phyloP scores from a whole-genome alignment of 179 eudicot genomes.

The Vitellaria paradoxa region DNA sequence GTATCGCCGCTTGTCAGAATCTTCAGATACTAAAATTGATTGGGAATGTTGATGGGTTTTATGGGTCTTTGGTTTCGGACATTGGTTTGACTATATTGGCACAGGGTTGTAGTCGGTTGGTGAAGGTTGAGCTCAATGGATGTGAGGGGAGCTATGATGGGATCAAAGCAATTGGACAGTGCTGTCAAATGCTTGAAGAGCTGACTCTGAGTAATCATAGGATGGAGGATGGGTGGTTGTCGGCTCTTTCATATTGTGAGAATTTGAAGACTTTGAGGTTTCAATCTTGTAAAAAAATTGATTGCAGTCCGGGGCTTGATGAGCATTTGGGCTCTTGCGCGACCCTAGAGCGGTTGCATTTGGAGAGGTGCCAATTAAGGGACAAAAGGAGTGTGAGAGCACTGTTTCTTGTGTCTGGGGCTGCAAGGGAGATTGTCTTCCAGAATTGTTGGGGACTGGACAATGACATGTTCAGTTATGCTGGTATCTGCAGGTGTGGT shows the following conservation, averaged over 20 bases:
- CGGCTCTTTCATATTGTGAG: constrained; percentile 75
- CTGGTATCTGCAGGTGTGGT: constrained; percentile 64
- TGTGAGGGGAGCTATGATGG: constrained; percentile 95
- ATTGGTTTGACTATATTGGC: constrained; percentile 88
- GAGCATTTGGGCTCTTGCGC: constrained; percentile 71
- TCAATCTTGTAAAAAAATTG: constrained; percentile 61
- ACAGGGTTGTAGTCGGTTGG: constrained; percentile 81
- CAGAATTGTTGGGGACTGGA: constrained; percentile 88
- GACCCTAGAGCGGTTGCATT: constrained; percentile 59
- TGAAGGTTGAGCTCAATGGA: constrained; percentile 83
- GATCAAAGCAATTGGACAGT: constrained; percentile 84
- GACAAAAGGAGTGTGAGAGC: constrained; percentile 60
- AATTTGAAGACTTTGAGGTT: constrained; percentile 75
- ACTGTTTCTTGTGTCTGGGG: constrained; percentile 68
- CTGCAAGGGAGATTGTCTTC: constrained; percentile 55
- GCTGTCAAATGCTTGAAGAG: constrained; percentile 94
- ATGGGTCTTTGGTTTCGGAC: constrained; percentile 64
- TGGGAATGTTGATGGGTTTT: constrained; percentile 63
- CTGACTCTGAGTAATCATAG: constrained; percentile 57
- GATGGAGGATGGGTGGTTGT: constrained; percentile 89
- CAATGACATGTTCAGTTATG: constrained; percentile 58
- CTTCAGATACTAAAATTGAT: constrained; percentile 76
- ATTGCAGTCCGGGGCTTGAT: constrained; percentile 50
- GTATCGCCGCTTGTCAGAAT: constrained; percentile 62
- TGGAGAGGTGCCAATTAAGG: constrained; percentile 81